Evolutionary conservation across 176 grass and related monocot genomes (phyloP).

Genomic region (Rhynchospora breviuscula): DNA sequence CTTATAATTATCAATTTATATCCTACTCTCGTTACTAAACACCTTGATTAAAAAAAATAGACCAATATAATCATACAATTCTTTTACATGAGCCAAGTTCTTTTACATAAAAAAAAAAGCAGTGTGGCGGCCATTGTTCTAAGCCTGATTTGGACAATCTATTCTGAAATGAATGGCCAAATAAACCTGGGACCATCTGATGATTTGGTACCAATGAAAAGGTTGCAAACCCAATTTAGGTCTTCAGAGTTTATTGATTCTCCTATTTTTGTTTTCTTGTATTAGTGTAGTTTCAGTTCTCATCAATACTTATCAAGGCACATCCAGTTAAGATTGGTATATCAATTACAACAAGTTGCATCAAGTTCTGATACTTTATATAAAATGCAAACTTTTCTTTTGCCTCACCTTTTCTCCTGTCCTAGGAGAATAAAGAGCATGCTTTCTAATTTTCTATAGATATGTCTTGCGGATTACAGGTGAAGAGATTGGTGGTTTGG

Average conservation of each 20-base stretch:
- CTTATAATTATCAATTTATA: no score
- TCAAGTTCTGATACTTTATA: background rate
- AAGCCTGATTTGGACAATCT: background rate
- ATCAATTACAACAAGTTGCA: background rate
- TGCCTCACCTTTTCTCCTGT: background rate
- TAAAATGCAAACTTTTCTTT: background rate
- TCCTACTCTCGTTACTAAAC: no score
- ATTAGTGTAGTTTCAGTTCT: background rate
- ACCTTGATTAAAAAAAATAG: no score
- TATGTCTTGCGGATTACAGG: constrained; percentile 28
- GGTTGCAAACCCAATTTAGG: background rate
- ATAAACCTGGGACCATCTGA: no score
- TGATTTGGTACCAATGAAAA: background rate
- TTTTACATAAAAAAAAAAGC: no score
- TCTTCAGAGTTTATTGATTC: background rate
- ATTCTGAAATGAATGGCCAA: background rate
- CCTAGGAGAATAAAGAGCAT: background rate
- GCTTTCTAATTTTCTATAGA: background rate
- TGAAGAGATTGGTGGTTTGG: constrained; percentile 87
- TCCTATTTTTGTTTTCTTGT: background rate
- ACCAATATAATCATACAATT: no score
- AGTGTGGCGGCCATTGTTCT: no score
- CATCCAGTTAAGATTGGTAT: background rate
- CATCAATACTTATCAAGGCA: background rate
- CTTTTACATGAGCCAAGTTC: no score